A percentile compares a stretch with the other conserved stretches of the same genome.
These are phyloP conservation scores for Eleusine coracana DNA, from an alignment of 176 grass and related monocot genomes.

Conservation along the genomic window DNA sequence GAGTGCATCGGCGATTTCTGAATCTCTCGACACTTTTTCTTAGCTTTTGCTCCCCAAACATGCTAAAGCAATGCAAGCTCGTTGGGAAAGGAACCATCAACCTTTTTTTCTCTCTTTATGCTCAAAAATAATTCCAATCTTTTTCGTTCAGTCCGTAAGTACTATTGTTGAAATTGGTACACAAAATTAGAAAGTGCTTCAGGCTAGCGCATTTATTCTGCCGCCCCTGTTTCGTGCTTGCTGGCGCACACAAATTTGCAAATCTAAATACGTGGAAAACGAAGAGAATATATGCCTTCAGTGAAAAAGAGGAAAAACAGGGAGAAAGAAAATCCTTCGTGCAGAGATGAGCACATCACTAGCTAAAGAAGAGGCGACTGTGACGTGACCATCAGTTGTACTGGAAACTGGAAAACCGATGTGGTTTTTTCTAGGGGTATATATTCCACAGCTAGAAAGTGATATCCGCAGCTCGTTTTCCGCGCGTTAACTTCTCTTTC, in stretches of 20 bases:
- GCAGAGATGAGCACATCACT: slow-evolving; percentile 6
- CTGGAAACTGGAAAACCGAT: background rate
- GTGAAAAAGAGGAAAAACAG: background rate
- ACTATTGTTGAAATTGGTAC: background rate
- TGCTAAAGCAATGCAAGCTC: background rate
- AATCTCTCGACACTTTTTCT: background rate
- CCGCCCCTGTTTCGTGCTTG: background rate
- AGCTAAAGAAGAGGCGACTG: slow-evolving; percentile 1
- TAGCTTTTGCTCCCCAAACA: background rate
- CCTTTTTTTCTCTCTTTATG: background rate
- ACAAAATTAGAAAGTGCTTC: background rate
- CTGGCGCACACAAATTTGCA: background rate
- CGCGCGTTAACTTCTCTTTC: slow-evolving; percentile 31
- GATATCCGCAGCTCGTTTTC: slow-evolving; percentile 16
- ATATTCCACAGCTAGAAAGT: slow-evolving; percentile 42
- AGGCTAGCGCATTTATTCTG: background rate
- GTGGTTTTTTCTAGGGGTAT: background rate
- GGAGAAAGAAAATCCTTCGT: background rate
- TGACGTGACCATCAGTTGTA: background rate
- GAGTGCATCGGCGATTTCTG: background rate
- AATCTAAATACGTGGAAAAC: background rate
- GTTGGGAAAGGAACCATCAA: background rate
- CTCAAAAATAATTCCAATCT: background rate
- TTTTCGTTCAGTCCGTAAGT: background rate
- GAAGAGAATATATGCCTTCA: slow-evolving; percentile 15